phyloP scores from a whole-genome alignment of 140 eudicot species.

The Ambrosia hybrid region DNA sequence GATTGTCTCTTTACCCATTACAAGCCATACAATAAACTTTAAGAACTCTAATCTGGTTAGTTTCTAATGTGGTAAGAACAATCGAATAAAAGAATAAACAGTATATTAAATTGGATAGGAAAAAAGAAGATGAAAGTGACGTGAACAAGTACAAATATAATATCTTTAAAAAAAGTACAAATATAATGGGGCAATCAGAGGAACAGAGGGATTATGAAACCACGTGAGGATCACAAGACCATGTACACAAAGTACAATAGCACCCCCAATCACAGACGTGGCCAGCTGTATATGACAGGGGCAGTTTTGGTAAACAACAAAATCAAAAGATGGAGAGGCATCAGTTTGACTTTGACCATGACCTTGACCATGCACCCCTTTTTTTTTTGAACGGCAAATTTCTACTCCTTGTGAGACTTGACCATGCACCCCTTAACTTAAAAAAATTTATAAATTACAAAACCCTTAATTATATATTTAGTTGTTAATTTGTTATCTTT shows the following conservation, averaged over 20 bases:
- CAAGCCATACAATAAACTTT: too few relatives aligned
- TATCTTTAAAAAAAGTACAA: too few relatives aligned
- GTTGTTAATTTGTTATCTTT: slow-evolving; percentile 12
- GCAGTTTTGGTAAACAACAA: slow-evolving; percentile 43
- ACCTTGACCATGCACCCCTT: too few relatives aligned
- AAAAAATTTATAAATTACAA: not conserved
- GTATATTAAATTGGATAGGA: not conserved
- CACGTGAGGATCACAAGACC: slow-evolving; percentile 45
- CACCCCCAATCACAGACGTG: slow-evolving; percentile 34
- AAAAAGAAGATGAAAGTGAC: slow-evolving; percentile 15
- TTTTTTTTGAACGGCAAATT: too few relatives aligned
- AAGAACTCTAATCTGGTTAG: too few relatives aligned
- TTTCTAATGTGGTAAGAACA: too few relatives aligned
- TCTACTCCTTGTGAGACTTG: too few relatives aligned
- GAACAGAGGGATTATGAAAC: slow-evolving; percentile 24
- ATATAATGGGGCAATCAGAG: slow-evolving; percentile 18
- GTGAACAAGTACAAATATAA: not conserved
- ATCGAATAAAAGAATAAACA: too few relatives aligned
- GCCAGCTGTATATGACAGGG: slow-evolving; percentile 45
- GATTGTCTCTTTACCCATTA: too few relatives aligned
- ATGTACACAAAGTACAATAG: slow-evolving; percentile 38
- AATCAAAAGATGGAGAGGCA: slow-evolving; percentile 29
- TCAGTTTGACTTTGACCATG: slow-evolving; percentile 45
- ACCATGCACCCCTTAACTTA: not conserved
- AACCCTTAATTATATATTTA: not conserved